Evolutionary conservation across 2,329 filamentous ascomycete species (phyloP).

Genomic region (Fonsecaea pedrosoi): DNA sequence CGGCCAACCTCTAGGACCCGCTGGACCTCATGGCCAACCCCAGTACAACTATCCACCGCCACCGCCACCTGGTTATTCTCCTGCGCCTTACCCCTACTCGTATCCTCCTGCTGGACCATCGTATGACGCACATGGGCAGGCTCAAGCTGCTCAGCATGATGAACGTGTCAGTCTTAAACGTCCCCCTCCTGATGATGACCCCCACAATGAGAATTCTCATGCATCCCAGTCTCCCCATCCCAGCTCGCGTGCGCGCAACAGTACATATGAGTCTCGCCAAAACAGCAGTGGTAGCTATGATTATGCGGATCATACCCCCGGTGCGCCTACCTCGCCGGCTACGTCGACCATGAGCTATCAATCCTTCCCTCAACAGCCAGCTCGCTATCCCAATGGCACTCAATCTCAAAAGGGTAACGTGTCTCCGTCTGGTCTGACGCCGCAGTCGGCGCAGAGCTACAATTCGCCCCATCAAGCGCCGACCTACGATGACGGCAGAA

Average conservation of each 20-base stretch:
- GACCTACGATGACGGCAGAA: constrained; percentile 44
- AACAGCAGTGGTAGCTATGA: constrained; percentile 48
- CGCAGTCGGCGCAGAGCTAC: constrained; percentile 53
- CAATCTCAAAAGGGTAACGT: constrained; percentile 38
- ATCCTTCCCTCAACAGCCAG: constrained; percentile 48
- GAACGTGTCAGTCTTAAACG: constrained; percentile 55
- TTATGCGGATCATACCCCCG: constrained; percentile 52
- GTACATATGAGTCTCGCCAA: constrained; percentile 50
- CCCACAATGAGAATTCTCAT: constrained; percentile 43
- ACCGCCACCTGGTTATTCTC: constrained; percentile 42
- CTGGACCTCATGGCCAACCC: constrained; percentile 41
- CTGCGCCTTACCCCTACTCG: constrained; percentile 37
- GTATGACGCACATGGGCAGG: constrained; percentile 47
- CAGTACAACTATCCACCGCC: constrained; percentile 51
- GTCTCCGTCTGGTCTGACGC: constrained; percentile 42
- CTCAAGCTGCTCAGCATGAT: constrained; percentile 47
- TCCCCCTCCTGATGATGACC: constrained; percentile 41
- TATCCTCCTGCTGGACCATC: constrained; percentile 31
- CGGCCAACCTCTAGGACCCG: constrained; percentile 56
- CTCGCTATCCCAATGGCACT: constrained; percentile 47
- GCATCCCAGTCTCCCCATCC: constrained; percentile 45
- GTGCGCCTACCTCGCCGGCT: constrained; percentile 56
- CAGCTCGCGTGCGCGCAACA: constrained; percentile 48
- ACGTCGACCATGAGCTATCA: constrained; percentile 53
- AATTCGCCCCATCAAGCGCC: constrained; percentile 50